Conservation (phyloP, 2,329 filamentous ascomycete species). For the Aspergillus calidoustus region DNA sequence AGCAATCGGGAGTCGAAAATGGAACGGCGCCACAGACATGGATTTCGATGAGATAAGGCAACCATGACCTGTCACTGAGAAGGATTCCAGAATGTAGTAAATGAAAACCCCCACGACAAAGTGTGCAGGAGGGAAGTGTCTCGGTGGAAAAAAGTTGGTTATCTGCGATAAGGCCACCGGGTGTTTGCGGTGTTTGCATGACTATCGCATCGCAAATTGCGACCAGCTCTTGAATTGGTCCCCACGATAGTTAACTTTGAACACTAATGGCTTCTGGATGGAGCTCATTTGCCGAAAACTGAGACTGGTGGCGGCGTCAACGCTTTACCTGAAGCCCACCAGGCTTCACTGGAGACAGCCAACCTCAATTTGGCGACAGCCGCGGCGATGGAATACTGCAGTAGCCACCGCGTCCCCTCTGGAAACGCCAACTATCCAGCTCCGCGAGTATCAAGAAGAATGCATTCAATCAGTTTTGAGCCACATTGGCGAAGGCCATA, state of each 20-base stretch:
- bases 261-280: slow-evolving; percentile 32
- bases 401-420: slow-evolving; percentile 21
- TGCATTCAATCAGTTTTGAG: slow-evolving; percentile 81
- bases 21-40: slow-evolving; percentile 30
- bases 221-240: neutral
- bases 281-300: slow-evolving; percentile 35
- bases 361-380: slow-evolving; percentile 33
- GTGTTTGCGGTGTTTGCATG: slow-evolving; percentile 48
- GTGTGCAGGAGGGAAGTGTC: slow-evolving; percentile 1
- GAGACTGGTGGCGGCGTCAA: slow-evolving; percentile 26
- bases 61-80: slow-evolving; percentile 30
- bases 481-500: slow-evolving; percentile 72
- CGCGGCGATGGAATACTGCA: slow-evolving; percentile 31
- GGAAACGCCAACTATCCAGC: slow-evolving; percentile 53
- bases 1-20: slow-evolving; percentile 57
- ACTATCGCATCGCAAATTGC: neutral
- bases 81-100: slow-evolving; percentile 1
- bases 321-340: slow-evolving; percentile 16
- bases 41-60: slow-evolving; percentile 19
- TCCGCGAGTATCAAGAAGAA: slow-evolving; percentile 88
- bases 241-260: neutral
- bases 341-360: slow-evolving; percentile 26
- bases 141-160: slow-evolving; percentile 12
- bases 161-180: slow-evolving; percentile 27
- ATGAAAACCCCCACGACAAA: neutral